These are phyloP conservation scores for Cardiosporidium cionae DNA, from an alignment of 169 alveolate species.

Conservation along the genomic window DNA sequence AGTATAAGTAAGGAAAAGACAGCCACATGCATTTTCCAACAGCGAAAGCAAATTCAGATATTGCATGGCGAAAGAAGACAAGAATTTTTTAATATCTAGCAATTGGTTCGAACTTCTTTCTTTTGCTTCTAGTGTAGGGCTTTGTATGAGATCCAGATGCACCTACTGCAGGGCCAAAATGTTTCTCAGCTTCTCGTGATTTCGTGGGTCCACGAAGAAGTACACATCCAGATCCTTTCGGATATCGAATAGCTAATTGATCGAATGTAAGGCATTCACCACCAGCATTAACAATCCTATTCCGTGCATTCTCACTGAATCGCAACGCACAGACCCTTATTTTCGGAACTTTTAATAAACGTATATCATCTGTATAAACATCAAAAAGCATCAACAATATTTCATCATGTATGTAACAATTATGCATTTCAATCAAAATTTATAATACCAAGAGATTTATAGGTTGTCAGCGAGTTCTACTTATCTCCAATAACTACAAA, in stretches of 20 bases:
- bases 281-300: constrained; percentile 88
- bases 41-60: too few species aligned
- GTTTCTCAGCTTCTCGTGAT: constrained; percentile 88
- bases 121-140: constrained; percentile 44
- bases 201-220: constrained; percentile 90
- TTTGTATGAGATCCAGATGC: constrained; percentile 21
- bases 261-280: constrained; percentile 97
- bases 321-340: constrained; percentile 91
- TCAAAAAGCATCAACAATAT: not conserved
- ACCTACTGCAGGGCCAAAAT: constrained; percentile 87
- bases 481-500: not conserved
- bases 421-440: not conserved
- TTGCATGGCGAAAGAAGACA: too few species aligned
- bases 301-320: constrained; percentile 94
- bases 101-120: constrained; percentile 58
- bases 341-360: constrained; percentile 71
- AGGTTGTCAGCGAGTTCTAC: not conserved
- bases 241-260: constrained; percentile 82
- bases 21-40: too few species aligned
- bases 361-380: constrained; percentile 65
- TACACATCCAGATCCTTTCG: constrained; percentile 56
- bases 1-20: too few species aligned
- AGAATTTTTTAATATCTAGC: too few species aligned
- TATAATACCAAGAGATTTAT: not conserved
- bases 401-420: not conserved